These are phyloP conservation scores for Calonectria crousiana DNA, from an alignment of 2,329 filamentous ascomycete species.

Conservation along the genomic window DNA sequence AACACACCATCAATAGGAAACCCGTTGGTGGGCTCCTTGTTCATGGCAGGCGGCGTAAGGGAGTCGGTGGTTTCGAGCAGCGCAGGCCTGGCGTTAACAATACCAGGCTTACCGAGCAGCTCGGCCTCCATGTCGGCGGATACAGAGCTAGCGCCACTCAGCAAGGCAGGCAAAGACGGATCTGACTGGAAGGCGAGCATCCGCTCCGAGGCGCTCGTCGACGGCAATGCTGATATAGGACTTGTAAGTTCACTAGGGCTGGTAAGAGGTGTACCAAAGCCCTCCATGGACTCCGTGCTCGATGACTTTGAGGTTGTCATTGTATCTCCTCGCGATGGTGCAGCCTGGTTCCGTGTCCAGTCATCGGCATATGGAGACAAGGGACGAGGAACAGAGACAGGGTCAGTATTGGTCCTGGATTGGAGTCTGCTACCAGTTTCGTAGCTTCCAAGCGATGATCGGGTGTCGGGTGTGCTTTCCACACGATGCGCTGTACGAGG, in stretches of 20 bases:
- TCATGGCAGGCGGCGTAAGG: constrained; percentile 64
- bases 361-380: constrained; percentile 60
- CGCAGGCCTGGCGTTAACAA: constrained; percentile 55
- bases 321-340: constrained; percentile 55
- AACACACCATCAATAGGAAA: constrained; percentile 61
- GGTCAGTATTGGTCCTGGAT: constrained; percentile 22
- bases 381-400: constrained; percentile 54
- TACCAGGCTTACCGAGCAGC: constrained; percentile 64
- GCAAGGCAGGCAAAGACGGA: constrained; percentile 71
- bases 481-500: constrained; percentile 62
- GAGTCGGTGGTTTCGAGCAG: constrained; percentile 66
- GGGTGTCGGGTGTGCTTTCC: constrained; percentile 42
- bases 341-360: constrained; percentile 45
- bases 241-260: constrained; percentile 67
- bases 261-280: constrained; percentile 64
- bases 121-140: constrained; percentile 74
- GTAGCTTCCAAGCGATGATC: constrained; percentile 29
- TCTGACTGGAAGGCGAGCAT: constrained; percentile 71
- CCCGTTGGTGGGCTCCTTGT: constrained; percentile 59
- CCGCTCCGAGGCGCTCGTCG: constrained; percentile 57
- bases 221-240: constrained; percentile 57
- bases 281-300: constrained; percentile 64
- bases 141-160: constrained; percentile 74
- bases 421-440: constrained; percentile 26
- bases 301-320: constrained; percentile 62